phyloP scores from a whole-genome alignment of 2,329 filamentous ascomycete genomes.

The Thielaviopsis musarum region DNA sequence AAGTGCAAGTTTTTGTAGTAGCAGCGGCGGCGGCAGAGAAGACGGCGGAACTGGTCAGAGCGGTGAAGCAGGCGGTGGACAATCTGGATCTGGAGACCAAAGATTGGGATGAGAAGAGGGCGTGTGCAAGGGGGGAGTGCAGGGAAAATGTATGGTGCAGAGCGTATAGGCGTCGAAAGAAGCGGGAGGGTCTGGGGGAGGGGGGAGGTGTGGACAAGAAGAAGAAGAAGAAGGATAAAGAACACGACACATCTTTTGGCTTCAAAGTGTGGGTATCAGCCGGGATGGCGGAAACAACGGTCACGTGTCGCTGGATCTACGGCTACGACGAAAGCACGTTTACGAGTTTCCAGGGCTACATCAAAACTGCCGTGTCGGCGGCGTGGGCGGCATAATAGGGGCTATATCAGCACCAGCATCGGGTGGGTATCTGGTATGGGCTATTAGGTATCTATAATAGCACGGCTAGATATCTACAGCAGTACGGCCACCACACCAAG shows the following conservation, averaged over 20 bases:
- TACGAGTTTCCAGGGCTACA: slow-evolving; percentile 73
- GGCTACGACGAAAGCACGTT: slow-evolving; percentile 59
- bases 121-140: slow-evolving; percentile 44
- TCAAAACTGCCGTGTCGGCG: slow-evolving; percentile 27
- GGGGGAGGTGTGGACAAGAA: background rate
- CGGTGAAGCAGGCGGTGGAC: slow-evolving; percentile 29
- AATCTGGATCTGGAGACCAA: slow-evolving; percentile 43
- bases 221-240: slow-evolving; percentile 7
- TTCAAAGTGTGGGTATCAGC: slow-evolving; percentile 9
- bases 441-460: background rate
- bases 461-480: background rate
- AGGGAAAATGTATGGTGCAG: slow-evolving; percentile 65
- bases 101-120: slow-evolving; percentile 38
- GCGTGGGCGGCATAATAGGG: no score
- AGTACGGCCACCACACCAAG: background rate
- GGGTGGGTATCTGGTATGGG: background rate
- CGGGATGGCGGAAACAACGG: background rate
- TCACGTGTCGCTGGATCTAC: slow-evolving; percentile 43
- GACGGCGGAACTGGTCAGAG: slow-evolving; percentile 21
- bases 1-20: slow-evolving; percentile 27
- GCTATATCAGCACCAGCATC: background rate
- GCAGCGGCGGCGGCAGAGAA: slow-evolving; percentile 23
- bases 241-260: slow-evolving; percentile 4
- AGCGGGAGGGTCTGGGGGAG: slow-evolving; percentile 16
- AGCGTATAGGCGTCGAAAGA: slow-evolving; percentile 49